Evolutionary conservation across 2,329 filamentous ascomycete genomes (phyloP), one percentile per base, ranked within the genome.

Genomic region (Aspergillus thermomutatus): DNA sequence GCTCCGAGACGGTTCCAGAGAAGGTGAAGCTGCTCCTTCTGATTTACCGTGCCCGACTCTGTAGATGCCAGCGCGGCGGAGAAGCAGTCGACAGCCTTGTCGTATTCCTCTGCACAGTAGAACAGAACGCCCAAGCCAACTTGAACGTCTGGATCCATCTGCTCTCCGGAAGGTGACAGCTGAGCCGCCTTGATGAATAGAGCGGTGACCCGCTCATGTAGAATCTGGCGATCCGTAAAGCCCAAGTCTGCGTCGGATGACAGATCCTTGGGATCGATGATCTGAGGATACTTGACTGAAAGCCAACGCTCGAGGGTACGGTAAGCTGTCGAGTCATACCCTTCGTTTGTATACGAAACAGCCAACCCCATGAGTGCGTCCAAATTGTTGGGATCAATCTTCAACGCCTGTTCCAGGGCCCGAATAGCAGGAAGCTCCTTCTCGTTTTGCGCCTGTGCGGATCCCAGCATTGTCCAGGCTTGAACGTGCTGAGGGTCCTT

Each of bases 21-120:
- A 21, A 99, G 85, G 71, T 97, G 94, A 1, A 97, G 80, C 75
- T 97, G 92, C 68, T 89, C 87, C 66, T 87, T 86, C 60, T 91
- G 87, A 77, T 97, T 97, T 58, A 87, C 89, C 8, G 86, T 85
- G 57, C 94, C 94, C 37, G 87, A 83, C 75, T 96, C 92, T 0
- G 90, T 91, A 25, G 87, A 91, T 57, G 91, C 90, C 25, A 99
- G 85, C 0, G 95, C 93, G 0, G 93, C 88, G 55, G 89, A 90
- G 83, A 99, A 99, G 80, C 95, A 99, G 79, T 99, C 94, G 40
- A 99, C 93, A 0, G 94, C 94, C 79, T 99, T 99, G 72, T 94
- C 91, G 79, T 97, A 97, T 71, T 97, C 93, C 76, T 99, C 94
- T 28, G 91, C 92, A 52, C 93, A 94, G 77, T 99, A 99, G 79